Base-by-base conservation (phyloP, 2,329 filamentous ascomycete genomes). In the Rhytidhysteron rufulum region DNA sequence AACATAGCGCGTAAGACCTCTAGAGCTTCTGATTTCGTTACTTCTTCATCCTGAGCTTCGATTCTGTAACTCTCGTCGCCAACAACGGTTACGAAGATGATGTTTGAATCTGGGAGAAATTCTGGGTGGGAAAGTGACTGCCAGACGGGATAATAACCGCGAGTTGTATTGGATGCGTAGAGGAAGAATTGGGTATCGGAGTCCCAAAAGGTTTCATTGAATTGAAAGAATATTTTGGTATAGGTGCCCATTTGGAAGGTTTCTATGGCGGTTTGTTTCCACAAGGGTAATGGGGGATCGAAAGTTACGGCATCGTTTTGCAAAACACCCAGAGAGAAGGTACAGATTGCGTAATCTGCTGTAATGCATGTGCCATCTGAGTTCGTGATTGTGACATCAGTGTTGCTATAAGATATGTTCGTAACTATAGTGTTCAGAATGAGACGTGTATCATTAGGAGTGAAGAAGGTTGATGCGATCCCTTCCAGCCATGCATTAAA, bases 221-320 rank as follows among this genome's bases (percentile, higher is more conserved):
- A 86, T 46, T 85, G 82, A 44, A 83, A 66, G 63, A 86, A 86
- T 45, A 86, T 78, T 57, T 87, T 87, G 37, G 82, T 86, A 63
- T 86, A 87, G 0, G 81, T 85, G 5, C 78, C 83, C 77, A 86
- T 85, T 45, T 72, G 68, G 57, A 85, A 85, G 27, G 75, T 79
- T 3, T 77, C 72, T 37, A 86, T 83, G 0, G 79, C 77, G 3
- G 71, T 72, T 11, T 73, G 67, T 60, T 87, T 86, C 83, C 82
- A 86, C 3, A 60, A 59, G 0, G 83, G 83, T 0, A 86, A 66
- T 4, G 64, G 49, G 0, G 83, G 83, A 9, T 68, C 54, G 54
- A 86, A 87, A 0, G 62, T 58, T 1, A 86, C 73, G 0, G 67
- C 71, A 3, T 79, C 70, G 45, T 79, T 77, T 54, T 86, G 83